Percentiles rank a stretch among this genome's conserved stretches.
These are phyloP conservation scores for Sarcodon aspratus DNA, from an alignment of 768 basidiomycete genomes.

Conservation along the genomic window DNA sequence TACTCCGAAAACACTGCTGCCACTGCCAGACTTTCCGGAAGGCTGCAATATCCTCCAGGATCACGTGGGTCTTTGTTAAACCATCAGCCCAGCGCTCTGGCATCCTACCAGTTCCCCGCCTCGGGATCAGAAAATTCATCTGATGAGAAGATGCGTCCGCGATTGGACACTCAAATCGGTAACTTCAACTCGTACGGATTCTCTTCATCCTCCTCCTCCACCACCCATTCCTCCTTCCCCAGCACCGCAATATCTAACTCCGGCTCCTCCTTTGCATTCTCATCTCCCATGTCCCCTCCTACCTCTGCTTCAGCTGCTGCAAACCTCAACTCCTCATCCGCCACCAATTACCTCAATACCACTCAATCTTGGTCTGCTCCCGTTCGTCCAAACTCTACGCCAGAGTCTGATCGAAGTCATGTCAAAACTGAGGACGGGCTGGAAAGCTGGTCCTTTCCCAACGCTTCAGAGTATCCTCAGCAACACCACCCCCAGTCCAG, in stretches of 20 bases:
- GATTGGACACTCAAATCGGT: slow-evolving; percentile 35
- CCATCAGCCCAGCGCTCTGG: slow-evolving; percentile 16
- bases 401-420: slow-evolving; percentile 10
- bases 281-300: slow-evolving; percentile 20
- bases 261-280: slow-evolving; percentile 35
- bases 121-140: slow-evolving; percentile 26
- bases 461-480: slow-evolving; percentile 37
- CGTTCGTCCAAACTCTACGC: slow-evolving; percentile 22
- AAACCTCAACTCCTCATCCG: slow-evolving; percentile 4
- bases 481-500: slow-evolving; percentile 1
- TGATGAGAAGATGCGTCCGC: slow-evolving; percentile 33
- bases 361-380: slow-evolving; percentile 61
- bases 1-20: slow-evolving; percentile 31
- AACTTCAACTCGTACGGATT: slow-evolving; percentile 18
- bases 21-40: slow-evolving; percentile 6
- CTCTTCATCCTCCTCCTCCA: slow-evolving; percentile 20
- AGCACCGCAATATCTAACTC: slow-evolving; percentile 38
- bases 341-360: slow-evolving; percentile 22
- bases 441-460: slow-evolving; percentile 47
- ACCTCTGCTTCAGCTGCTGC: slow-evolving; percentile 5
- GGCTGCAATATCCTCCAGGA: slow-evolving; percentile 38
- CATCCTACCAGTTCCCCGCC: slow-evolving; percentile 47
- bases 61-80: slow-evolving; percentile 15
- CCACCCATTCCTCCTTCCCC: slow-evolving; percentile 37
- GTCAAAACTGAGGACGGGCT: slow-evolving; percentile 38